Conservation (phyloP, 23 red algal genomes). For the Gracilaria gracilis region DNA sequence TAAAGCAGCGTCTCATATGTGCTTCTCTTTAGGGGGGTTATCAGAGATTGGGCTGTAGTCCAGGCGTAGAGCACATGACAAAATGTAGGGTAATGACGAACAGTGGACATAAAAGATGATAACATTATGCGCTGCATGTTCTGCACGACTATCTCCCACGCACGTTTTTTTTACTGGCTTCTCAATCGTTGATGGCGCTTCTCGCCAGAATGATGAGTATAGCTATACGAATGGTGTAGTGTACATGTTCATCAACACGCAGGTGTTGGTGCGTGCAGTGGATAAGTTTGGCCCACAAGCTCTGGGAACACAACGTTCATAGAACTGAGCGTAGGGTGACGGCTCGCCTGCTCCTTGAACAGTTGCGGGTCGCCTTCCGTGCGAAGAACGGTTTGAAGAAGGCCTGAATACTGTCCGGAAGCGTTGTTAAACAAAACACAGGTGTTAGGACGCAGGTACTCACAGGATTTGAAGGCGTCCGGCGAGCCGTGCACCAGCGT, state of each 20-base stretch:
- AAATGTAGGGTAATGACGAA: too few relatives aligned
- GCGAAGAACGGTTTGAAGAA: neutral
- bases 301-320: constrained; percentile 8
- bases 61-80: too few relatives aligned
- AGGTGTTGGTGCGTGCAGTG: neutral
- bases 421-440: constrained; percentile 59
- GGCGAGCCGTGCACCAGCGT: constrained; percentile 43
- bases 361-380: constrained; percentile 1
- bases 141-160: too few relatives aligned
- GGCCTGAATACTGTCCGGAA: neutral
- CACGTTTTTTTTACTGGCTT: too few relatives aligned
- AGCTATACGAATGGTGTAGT: too few relatives aligned
- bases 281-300: neutral
- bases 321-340: neutral
- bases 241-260: too few relatives aligned
- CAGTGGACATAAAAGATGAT: neutral
- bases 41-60: too few relatives aligned
- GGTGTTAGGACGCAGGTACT: neutral
- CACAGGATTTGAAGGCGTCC: constrained; percentile 27
- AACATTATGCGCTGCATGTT: too few relatives aligned
- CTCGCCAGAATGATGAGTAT: too few relatives aligned
- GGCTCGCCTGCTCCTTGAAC: neutral
- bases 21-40: too few relatives aligned
- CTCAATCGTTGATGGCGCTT: too few relatives aligned
- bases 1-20: neutral